These are phyloP conservation scores for Dissophora globulifera DNA, from an alignment of 192 early-diverging fungal genomes.

Conservation along the genomic window DNA sequence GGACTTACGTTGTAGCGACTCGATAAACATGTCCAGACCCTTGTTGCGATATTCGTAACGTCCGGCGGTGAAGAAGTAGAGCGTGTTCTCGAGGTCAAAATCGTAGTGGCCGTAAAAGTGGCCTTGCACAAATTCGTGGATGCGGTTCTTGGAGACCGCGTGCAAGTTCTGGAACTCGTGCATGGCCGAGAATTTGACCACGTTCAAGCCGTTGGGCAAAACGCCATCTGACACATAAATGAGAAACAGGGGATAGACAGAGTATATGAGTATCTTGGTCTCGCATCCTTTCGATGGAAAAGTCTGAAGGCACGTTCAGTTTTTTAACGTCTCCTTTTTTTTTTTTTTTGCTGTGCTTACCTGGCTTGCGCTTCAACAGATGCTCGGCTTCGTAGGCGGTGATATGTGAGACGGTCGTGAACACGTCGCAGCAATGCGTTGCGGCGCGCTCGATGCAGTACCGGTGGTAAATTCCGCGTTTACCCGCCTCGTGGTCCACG, in stretches of 20 bases:
- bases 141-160: slow-evolving; percentile 91
- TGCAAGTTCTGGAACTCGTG: slow-evolving; percentile 99
- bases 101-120: slow-evolving; percentile 98
- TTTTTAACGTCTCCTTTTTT: too few relatives aligned
- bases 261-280: too few relatives aligned
- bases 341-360: slow-evolving; percentile 54
- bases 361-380: slow-evolving; percentile 92
- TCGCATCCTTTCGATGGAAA: too few relatives aligned
- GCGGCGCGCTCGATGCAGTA: slow-evolving; percentile 97
- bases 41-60: slow-evolving; percentile 98
- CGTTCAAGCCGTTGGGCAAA: slow-evolving; percentile 94
- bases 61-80: slow-evolving; percentile 98
- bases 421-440: slow-evolving; percentile 93
- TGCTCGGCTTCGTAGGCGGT: slow-evolving; percentile 97
- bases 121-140: slow-evolving; percentile 96
- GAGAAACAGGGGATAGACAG: not conserved
- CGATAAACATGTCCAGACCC: slow-evolving; percentile 97
- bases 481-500: slow-evolving; percentile 95
- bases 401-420: slow-evolving; percentile 96
- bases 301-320: too few relatives aligned
- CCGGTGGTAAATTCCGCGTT: slow-evolving; percentile 96
- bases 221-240: slow-evolving; percentile 78
- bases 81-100: slow-evolving; percentile 95
- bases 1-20: slow-evolving; percentile 86
- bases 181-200: slow-evolving; percentile 96